These are phyloP conservation scores for Populus euphratica DNA, from an alignment of 345 rosid species.

Conservation along the genomic window DNA sequence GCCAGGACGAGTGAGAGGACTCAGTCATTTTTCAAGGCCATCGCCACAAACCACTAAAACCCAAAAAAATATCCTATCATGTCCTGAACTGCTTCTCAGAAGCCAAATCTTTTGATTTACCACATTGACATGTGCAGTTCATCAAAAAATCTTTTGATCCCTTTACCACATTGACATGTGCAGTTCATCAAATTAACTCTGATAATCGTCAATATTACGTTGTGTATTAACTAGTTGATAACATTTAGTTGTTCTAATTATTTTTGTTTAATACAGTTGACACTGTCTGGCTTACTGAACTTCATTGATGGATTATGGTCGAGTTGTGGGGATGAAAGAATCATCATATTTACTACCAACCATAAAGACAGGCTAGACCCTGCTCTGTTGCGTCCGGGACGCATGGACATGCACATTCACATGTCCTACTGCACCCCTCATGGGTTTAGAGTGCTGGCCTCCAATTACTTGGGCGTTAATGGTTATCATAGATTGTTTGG, in stretches of 20 bases:
- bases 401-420: constrained; percentile 28
- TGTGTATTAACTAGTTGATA: no score
- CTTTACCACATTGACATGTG: no score
- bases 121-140: no score
- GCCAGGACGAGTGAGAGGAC: no score
- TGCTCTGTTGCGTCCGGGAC: constrained; percentile 26
- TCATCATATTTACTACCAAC: constrained; percentile 19
- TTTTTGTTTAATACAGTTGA: background rate
- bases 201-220: no score
- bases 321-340: constrained; percentile 26
- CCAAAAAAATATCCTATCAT: no score
- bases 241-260: background rate
- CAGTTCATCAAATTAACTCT: no score
- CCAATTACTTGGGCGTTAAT: constrained; percentile 1
- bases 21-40: no score
- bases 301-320: constrained; percentile 34
- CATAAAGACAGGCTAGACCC: constrained; percentile 21
- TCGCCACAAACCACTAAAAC: no score
- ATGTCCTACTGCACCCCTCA: constrained; percentile 16
- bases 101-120: no score
- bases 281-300: constrained; percentile 14
- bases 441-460: constrained; percentile 31
- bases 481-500: background rate
- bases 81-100: no score
- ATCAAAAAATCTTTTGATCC: no score